Percentiles rank a stretch among this genome's conserved stretches.
Evolutionary conservation across 1,284 basidiomycete genomes (phyloP).

Genomic region (Macrocystidia cucumis): DNA sequence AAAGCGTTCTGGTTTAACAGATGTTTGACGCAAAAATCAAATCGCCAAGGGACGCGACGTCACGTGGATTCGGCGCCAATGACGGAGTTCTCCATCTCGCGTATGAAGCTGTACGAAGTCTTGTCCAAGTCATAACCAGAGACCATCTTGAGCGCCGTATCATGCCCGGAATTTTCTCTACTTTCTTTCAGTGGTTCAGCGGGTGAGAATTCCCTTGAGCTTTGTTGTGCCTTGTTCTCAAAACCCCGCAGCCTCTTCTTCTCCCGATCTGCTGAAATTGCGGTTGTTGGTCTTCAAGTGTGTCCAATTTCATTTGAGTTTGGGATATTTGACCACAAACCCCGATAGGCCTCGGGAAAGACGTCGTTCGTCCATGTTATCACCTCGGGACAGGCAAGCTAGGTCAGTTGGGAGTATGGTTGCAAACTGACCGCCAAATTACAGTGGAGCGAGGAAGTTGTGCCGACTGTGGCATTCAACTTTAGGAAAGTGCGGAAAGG

Average conservation of each 20-base stretch:
- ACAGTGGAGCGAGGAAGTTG: slow-evolving; percentile 89
- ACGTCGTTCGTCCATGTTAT: slow-evolving; percentile 93
- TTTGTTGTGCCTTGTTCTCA: not conserved
- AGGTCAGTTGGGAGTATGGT: not conserved
- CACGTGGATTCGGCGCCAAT: no score
- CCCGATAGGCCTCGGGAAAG: slow-evolving; percentile 82
- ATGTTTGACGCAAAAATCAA: no score
- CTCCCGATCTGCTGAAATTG: slow-evolving; percentile 87
- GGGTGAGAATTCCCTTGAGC: slow-evolving; percentile 33
- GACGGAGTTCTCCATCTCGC: no score
- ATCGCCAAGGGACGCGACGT: no score
- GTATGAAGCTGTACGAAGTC: no score
- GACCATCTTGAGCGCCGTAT: slow-evolving; percentile 3
- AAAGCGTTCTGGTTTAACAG: no score
- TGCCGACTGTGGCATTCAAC: slow-evolving; percentile 92
- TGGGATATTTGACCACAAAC: slow-evolving; percentile 6
- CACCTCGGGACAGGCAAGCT: slow-evolving; percentile 70
- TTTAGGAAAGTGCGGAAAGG: slow-evolving; percentile 81
- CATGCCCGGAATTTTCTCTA: slow-evolving; percentile 62
- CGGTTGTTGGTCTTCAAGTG: slow-evolving; percentile 87
- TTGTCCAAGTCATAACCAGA: no score
- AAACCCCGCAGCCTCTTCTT: slow-evolving; percentile 61
- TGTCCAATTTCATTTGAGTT: slow-evolving; percentile 18
- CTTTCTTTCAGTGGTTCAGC: slow-evolving; percentile 62
- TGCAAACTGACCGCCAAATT: not conserved